Percentiles rank a stretch among this genome's conserved stretches.
These are phyloP conservation scores for Ampelomyces quisqualis DNA, from an alignment of 2,329 filamentous ascomycete genomes.

Conservation along the genomic window DNA sequence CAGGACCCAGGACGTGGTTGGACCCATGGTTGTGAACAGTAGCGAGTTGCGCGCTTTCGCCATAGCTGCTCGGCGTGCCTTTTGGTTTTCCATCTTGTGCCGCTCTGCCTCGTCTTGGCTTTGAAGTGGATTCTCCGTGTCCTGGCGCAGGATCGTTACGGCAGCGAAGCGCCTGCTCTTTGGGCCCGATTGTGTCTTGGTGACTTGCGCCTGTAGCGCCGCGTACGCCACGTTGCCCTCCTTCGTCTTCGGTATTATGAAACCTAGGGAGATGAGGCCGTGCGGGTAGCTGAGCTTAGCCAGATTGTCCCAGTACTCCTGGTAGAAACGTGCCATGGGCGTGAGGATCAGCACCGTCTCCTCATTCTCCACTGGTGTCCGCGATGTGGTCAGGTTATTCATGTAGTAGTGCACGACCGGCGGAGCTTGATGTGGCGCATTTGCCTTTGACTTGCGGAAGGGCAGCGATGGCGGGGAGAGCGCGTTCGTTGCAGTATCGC, in stretches of 20 bases:
- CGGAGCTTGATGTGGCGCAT: slow-evolving; percentile 63
- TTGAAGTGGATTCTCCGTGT: slow-evolving; percentile 78
- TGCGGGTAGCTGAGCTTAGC: slow-evolving; percentile 83
- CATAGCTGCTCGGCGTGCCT: slow-evolving; percentile 83
- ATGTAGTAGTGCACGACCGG: slow-evolving; percentile 92
- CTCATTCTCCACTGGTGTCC: slow-evolving; percentile 71
- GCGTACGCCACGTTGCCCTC: slow-evolving; percentile 86
- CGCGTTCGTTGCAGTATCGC: slow-evolving; percentile 63
- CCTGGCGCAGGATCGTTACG: slow-evolving; percentile 91
- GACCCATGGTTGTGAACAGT: slow-evolving; percentile 90
- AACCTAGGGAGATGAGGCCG: slow-evolving; percentile 89
- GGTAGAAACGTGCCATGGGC: slow-evolving; percentile 90
- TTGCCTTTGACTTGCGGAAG: slow-evolving; percentile 65
- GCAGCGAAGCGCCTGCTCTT: slow-evolving; percentile 84
- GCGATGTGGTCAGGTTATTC: slow-evolving; percentile 86
- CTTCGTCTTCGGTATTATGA: slow-evolving; percentile 91
- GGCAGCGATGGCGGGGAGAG: slow-evolving; percentile 74
- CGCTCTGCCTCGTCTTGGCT: slow-evolving; percentile 86
- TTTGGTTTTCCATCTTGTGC: slow-evolving; percentile 90
- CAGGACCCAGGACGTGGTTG: slow-evolving; percentile 89
- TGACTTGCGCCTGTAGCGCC: slow-evolving; percentile 79
- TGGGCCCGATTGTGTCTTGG: slow-evolving; percentile 79
- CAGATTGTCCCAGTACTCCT: slow-evolving; percentile 93
- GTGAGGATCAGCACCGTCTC: slow-evolving; percentile 91
- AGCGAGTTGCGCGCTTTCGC: slow-evolving; percentile 89